Evolutionary conservation across 139 green algal genomes (phyloP), one percentile per base, ranked within the genome.

Genomic region (Chlamydomonas sp.): DNA sequence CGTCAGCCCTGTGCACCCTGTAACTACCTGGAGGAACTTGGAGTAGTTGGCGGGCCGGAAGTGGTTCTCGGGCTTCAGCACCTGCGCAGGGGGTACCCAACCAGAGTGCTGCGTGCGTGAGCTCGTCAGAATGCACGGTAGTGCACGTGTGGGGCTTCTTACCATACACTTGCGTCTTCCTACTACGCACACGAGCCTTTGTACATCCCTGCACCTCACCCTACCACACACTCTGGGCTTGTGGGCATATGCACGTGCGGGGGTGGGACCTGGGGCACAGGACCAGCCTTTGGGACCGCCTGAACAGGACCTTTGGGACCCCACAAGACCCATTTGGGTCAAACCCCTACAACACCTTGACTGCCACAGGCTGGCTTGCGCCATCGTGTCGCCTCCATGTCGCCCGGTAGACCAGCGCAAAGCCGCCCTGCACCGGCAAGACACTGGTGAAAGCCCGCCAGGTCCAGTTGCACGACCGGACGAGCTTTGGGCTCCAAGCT

Each of bases 21-120:
- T 49, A 49, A 49, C 31, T 49, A 49, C 31, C 31, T 49, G 31
- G 31, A 49, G 63, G 73, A 88, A 88, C 64, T 88, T 88, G 63
- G 2, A 8, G 63, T 88, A 88, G 76, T 49, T 78, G 1, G 7
- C 1, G 1, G 63, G 49, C 16, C 8, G 9, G 18, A 83, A 77
- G 20, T 88, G 84, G 57, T 78, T 62, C 17, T 83, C 84, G 8
- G 84, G 84, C 49, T 88, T 88, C 0, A 88, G 63, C 0, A 88
- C 84, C 59, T 71, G 66, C 12, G 66, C 12, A 49, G 31, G 31
- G 31, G 31, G 31, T 49, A 49, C 31, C 31, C 31, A 49, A 49
- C 31, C 31, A 49, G 31, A 49, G 31, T 49, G 31, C 31, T 49
- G 31, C 31, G 74, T 4, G 49, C 8, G n/a, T 18, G 9, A 9